Conservation (phyloP, 345 rosid species). For the Ceriops decandra region DNA sequence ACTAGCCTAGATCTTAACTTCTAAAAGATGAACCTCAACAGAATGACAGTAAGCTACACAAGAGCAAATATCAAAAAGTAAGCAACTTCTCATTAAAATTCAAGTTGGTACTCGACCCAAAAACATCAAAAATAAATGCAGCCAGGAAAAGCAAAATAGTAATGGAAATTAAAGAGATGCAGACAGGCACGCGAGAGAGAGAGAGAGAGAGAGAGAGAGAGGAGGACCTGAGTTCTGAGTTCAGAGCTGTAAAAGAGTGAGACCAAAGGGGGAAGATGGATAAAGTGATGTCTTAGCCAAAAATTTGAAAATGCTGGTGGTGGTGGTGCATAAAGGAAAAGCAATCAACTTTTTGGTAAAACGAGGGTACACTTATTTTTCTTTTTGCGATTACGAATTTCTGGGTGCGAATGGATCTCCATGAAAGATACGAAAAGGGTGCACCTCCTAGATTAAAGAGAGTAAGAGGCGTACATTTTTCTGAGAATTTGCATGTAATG, state of each 20-base stretch:
- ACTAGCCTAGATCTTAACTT: conserved; percentile 27
- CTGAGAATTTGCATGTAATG: conserved; percentile 39
- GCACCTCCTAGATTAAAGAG: conserved; percentile 44
- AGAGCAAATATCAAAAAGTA: neutral
- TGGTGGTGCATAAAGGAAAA: no score
- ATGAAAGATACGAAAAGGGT: conserved; percentile 27
- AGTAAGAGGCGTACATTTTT: conserved; percentile 40
- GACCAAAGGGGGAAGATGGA: conserved; percentile 4
- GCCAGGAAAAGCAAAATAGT: neutral
- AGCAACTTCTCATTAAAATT: conserved; percentile 5
- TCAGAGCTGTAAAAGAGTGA: conserved; percentile 3
- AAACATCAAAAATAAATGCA: conserved; percentile 16
- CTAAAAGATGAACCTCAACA: conserved; percentile 9
- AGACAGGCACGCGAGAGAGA: neutral
- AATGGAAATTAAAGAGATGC: neutral
- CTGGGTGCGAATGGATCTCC: conserved; percentile 35
- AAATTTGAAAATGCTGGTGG: conserved; percentile 11
- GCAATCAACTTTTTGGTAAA: conserved; percentile 6
- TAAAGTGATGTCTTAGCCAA: neutral
- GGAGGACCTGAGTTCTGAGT: conserved; percentile 22
- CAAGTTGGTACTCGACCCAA: neutral
- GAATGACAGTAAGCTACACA: conserved; percentile 5
- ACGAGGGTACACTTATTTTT: conserved; percentile 11
- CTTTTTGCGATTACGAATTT: conserved; percentile 2
- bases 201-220: conserved; percentile 1